A percentile compares a stretch with the other conserved stretches of the same genome.
Evolutionary conservation across 1,284 basidiomycete species (phyloP).

Genomic region (Bondarzewia mesenterica): DNA sequence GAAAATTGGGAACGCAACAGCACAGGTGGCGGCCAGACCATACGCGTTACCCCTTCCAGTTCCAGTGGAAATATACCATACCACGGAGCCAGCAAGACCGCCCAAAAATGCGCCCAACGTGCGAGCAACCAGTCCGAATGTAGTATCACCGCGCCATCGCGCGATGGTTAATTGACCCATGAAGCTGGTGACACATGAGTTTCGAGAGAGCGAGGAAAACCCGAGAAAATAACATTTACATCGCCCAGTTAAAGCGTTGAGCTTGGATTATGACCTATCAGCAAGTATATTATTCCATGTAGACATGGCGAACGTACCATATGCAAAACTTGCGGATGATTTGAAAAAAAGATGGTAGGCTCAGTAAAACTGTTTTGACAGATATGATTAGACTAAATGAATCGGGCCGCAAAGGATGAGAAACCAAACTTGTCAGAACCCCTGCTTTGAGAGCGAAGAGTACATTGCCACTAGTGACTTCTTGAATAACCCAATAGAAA

Average conservation of each 20-base stretch:
- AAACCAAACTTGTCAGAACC: constrained; percentile 41
- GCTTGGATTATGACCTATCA: constrained; percentile 11
- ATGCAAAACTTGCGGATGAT: constrained; percentile 48
- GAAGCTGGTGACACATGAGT: constrained; percentile 32
- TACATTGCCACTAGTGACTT: constrained; percentile 46
- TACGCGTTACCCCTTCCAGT: constrained; percentile 61
- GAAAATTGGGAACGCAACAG: constrained; percentile 66
- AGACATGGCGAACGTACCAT: constrained; percentile 31
- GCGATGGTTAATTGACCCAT: constrained; percentile 67
- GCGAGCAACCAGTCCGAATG: constrained; percentile 57
- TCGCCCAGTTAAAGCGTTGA: constrained; percentile 28
- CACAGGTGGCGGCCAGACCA: constrained; percentile 64
- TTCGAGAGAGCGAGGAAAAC: neutral
- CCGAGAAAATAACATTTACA: constrained; percentile 18
- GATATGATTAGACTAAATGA: constrained; percentile 6
- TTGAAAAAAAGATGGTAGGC: constrained; percentile 52
- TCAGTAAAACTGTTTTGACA: constrained; percentile 38
- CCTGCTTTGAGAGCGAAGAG: constrained; percentile 80
- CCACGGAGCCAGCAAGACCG: constrained; percentile 54
- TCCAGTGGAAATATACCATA: constrained; percentile 76
- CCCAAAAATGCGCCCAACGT: constrained; percentile 66
- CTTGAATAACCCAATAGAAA: constrained; percentile 31
- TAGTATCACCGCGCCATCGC: constrained; percentile 72
- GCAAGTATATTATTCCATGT: neutral
- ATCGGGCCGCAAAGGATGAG: neutral